Base-by-base conservation (phyloP, 345 rosid species). In the Gossypium herbaceum region DNA sequence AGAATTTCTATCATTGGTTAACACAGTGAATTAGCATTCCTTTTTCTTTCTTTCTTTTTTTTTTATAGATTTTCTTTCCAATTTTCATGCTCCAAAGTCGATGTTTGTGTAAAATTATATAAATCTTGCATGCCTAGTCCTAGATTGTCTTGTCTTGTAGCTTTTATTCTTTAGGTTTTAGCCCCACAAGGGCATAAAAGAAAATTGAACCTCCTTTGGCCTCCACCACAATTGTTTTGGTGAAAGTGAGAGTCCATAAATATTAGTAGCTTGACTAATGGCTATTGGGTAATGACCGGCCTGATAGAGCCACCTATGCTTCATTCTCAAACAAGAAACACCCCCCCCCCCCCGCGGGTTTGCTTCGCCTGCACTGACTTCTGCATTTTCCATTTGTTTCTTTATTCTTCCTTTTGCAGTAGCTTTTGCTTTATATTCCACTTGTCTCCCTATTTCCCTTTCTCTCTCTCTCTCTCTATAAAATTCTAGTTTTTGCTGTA, bases 101-200 rank as follows among this genome's bases (percentile, higher is more conserved):
- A 43, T 11, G 15, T 22, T n/a, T 1, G 10, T 25, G 7, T 19
- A 12, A 43, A 56, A 62, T 13, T 7, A 54, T 50, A 10, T 47
- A 75, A 79, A 73, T 24, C 72, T 65, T 69, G 79, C 84, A 79
- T 76, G 81, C 80, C 75, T 57, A 54, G 44, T 79, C 81, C 75
- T 62, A 54, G 44, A 67, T 73, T 57, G 24, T 72, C 63, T 65
- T 34, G 41, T 34, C 57, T 72, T 72, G 15, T 48, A 50, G 54
- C 64, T 58, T 5, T 7, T 29, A 72, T 75, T 15, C 57, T 59
- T 19, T 29, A 72, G 79, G 45, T 27, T 52, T 25, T 22, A 69
- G 79, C 86, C 88, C 89, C 85, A 82, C 82, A 60, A 15, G 50
- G 80, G 78, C 84, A 79, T 75, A 73, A 68, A 51, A 34, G 4